Percentiles rank a stretch among this genome's conserved stretches.
These are phyloP conservation scores for Arthroderma sp. DNA, from an alignment of 2,329 filamentous ascomycete genomes.

Conservation along the genomic window DNA sequence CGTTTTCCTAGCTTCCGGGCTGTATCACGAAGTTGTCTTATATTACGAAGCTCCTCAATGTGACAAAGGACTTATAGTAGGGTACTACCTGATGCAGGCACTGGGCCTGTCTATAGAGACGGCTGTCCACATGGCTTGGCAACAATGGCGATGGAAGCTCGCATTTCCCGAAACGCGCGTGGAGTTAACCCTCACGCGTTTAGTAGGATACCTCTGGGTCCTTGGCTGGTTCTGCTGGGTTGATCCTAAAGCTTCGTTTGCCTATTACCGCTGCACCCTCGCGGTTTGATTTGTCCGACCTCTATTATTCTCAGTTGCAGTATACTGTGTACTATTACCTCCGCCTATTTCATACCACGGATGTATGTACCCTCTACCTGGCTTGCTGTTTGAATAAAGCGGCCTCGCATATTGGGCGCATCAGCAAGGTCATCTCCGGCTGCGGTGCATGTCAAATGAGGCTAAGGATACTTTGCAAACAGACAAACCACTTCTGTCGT, in stretches of 20 bases:
- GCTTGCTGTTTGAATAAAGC: too few relatives aligned
- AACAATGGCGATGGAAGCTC: not conserved
- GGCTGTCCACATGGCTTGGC: not conserved
- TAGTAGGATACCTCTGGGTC: slow-evolving; percentile 4
- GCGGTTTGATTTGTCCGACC: too few relatives aligned
- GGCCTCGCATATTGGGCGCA: too few relatives aligned
- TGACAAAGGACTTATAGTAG: not conserved
- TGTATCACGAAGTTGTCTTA: slow-evolving; percentile 1
- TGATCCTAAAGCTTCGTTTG: not conserved
- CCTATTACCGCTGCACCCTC: too few relatives aligned
- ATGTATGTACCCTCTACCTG: too few relatives aligned
- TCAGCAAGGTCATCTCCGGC: too few relatives aligned
- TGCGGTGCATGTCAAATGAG: too few relatives aligned
- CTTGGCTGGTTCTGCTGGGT: slow-evolving; percentile 4
- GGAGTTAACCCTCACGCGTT: not conserved
- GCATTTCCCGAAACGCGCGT: not conserved
- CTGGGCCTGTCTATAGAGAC: slow-evolving; percentile 1
- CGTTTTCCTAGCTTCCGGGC: slow-evolving; percentile 1
- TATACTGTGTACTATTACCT: too few relatives aligned
- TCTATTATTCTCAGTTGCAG: too few relatives aligned
- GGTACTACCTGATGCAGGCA: slow-evolving; percentile 3
- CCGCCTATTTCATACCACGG: too few relatives aligned
- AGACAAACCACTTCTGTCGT: too few relatives aligned
- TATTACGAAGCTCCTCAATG: slow-evolving; percentile 1
- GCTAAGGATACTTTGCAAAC: too few relatives aligned